A percentile compares a stretch with the other conserved stretches of the same genome.
phyloP scores from a whole-genome alignment of 345 rosid species.

The Citrus trifoliata region DNA sequence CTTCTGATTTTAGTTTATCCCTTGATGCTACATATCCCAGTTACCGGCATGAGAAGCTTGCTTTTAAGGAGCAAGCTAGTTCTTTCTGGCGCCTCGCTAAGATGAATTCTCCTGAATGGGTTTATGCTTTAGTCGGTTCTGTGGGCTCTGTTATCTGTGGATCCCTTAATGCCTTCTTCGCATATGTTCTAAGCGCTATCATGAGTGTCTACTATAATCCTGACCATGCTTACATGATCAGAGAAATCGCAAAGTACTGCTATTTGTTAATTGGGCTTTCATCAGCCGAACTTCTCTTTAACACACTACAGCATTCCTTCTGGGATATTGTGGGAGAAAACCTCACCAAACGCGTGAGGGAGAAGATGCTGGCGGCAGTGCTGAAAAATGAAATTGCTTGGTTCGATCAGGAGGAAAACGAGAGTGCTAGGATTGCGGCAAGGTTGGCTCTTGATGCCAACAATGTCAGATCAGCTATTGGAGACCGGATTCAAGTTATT shows the following conservation, averaged over 20 bases:
- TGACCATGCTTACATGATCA: slow-evolving; percentile 76
- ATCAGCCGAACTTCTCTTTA: slow-evolving; percentile 87
- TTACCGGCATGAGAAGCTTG: slow-evolving; percentile 79
- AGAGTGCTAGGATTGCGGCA: slow-evolving; percentile 87
- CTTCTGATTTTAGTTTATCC: slow-evolving; percentile 95
- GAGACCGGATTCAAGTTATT: slow-evolving; percentile 91
- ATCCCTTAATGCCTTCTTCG: slow-evolving; percentile 91
- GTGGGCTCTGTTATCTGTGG: slow-evolving; percentile 89
- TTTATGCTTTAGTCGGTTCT: slow-evolving; percentile 83
- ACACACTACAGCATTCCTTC: slow-evolving; percentile 91
- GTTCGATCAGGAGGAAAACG: slow-evolving; percentile 98
- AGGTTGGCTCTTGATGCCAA: slow-evolving; percentile 95
- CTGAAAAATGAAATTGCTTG: slow-evolving; percentile 96
- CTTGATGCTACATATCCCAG: slow-evolving; percentile 68
- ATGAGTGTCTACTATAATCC: slow-evolving; percentile 89
- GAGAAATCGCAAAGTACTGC: slow-evolving; percentile 84
- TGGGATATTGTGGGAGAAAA: slow-evolving; percentile 99
- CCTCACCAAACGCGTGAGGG: slow-evolving; percentile 92
- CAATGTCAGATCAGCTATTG: slow-evolving; percentile 96
- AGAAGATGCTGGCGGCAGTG: slow-evolving; percentile 84
- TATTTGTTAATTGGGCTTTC: slow-evolving; percentile 90
- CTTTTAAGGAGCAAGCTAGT: slow-evolving; percentile 94
- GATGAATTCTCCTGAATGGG: slow-evolving; percentile 98
- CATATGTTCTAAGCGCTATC: slow-evolving; percentile 93
- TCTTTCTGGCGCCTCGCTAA: slow-evolving; percentile 97